Evolutionary conservation across 1,139 yeast species (phyloP).

Genomic region (Yamadazyma blattariae): DNA sequence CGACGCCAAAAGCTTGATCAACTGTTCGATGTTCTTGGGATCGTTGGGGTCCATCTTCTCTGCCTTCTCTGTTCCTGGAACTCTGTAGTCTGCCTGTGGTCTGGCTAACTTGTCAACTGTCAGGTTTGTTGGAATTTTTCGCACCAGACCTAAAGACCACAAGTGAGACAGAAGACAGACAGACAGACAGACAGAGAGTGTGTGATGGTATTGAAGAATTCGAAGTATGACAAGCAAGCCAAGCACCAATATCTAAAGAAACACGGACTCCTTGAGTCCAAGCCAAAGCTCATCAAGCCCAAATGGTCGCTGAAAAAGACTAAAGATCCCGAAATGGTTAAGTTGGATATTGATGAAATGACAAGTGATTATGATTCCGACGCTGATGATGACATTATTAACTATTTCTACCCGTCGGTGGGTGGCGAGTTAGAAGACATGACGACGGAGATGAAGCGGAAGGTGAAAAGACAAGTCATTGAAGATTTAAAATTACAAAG

Average conservation of each 20-base stretch:
- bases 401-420: slow-evolving; percentile 42
- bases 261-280: slow-evolving; percentile 30
- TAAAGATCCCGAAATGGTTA: slow-evolving; percentile 14
- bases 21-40: slow-evolving; percentile 52
- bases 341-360: slow-evolving; percentile 31
- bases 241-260: slow-evolving; percentile 37
- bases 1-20: slow-evolving; percentile 47
- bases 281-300: slow-evolving; percentile 14
- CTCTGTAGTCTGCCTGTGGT: too few species aligned
- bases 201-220: slow-evolving; percentile 42
- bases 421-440: slow-evolving; percentile 25
- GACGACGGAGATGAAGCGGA: slow-evolving; percentile 33
- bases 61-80: not conserved
- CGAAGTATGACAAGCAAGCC: slow-evolving; percentile 48
- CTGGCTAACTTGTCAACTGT: too few species aligned
- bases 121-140: too few species aligned
- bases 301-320: slow-evolving; percentile 36
- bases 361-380: slow-evolving; percentile 43
- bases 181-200: not conserved
- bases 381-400: slow-evolving; percentile 40
- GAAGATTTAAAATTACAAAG: slow-evolving; percentile 23
- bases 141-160: too few species aligned
- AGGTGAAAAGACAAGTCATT: slow-evolving; percentile 37
- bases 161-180: too few species aligned
- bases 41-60: slow-evolving; percentile 20